Percentiles rank a stretch among this genome's conserved stretches.
Evolutionary conservation across 2,329 filamentous ascomycete species (phyloP).

Genomic region (Ciborinia camelliae): DNA sequence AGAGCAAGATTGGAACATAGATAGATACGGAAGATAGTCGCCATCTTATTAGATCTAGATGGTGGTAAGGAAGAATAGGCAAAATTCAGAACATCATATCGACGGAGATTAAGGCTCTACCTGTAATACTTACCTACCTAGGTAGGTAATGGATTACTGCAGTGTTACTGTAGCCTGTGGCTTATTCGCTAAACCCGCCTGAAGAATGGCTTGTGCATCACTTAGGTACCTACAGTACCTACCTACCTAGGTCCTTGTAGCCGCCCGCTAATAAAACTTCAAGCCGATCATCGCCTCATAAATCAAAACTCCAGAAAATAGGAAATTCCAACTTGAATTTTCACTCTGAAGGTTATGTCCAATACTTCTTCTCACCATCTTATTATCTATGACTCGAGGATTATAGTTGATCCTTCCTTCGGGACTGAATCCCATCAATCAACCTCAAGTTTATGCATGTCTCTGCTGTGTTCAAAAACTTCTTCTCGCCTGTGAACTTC

Average conservation of each 20-base stretch:
- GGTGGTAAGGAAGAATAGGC: background rate
- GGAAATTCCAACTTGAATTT: background rate
- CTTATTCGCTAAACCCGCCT: background rate
- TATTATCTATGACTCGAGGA: background rate
- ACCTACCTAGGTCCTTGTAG: too few species aligned
- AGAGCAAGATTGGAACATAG: background rate
- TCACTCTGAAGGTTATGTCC: background rate
- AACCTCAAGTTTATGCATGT: background rate
- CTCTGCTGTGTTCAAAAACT: background rate
- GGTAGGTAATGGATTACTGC: too few species aligned
- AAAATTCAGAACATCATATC: background rate
- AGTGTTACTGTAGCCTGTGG: too few species aligned
- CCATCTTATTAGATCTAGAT: background rate
- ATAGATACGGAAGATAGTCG: background rate
- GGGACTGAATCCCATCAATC: background rate
- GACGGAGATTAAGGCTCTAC: background rate
- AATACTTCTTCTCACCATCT: background rate
- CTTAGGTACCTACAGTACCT: too few species aligned
- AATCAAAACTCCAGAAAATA: background rate
- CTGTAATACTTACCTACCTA: too few species aligned
- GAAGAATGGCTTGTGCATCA: background rate
- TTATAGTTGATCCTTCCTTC: background rate
- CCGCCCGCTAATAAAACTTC: background rate
- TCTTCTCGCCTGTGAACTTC: background rate
- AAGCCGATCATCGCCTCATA: background rate